A percentile compares a stretch with the other conserved stretches of the same genome.
Evolutionary conservation across 140 eudicot genomes (phyloP).

Genomic region (Cichorium intybus): DNA sequence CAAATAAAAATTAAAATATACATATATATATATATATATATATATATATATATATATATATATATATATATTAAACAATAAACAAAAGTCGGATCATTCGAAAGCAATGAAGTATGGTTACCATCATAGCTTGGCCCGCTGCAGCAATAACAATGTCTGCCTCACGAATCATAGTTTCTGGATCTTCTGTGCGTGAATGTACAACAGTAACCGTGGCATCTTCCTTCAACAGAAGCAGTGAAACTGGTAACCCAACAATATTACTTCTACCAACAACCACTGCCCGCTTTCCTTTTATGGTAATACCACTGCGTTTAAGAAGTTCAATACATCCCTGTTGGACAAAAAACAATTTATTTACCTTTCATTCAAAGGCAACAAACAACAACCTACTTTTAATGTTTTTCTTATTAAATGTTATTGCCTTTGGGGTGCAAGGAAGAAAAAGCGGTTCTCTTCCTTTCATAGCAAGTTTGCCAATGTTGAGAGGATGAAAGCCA

Average conservation of each 20-base stretch:
- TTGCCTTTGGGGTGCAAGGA: constrained; percentile 99
- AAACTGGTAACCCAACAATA: constrained; percentile 92
- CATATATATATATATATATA: no score
- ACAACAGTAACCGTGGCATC: constrained; percentile 91
- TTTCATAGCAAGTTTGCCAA: constrained; percentile 98
- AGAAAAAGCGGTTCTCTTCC: constrained; percentile 92
- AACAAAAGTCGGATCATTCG: not conserved
- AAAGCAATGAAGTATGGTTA: no score
- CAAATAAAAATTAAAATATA: not conserved
- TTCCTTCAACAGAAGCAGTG: constrained; percentile 80
- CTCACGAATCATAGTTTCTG: constrained; percentile 76
- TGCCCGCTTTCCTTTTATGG: constrained; percentile 82
- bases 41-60: no score
- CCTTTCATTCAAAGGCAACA: not conserved
- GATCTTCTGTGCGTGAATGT: constrained; percentile 81
- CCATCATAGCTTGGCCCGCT: constrained; percentile 98
- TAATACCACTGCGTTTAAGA: constrained; percentile 72
- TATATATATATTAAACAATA: not conserved
- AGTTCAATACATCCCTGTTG: constrained; percentile 91
- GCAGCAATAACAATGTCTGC: constrained; percentile 98
- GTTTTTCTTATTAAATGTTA: not conserved
- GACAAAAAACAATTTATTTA: not conserved
- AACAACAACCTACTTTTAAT: not conserved
- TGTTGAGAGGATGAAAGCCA: constrained; percentile 98
- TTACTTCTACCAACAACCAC: constrained; percentile 99